Base-by-base conservation (phyloP, 1,284 basidiomycete genomes). In the Moesziomyces aphidis region DNA sequence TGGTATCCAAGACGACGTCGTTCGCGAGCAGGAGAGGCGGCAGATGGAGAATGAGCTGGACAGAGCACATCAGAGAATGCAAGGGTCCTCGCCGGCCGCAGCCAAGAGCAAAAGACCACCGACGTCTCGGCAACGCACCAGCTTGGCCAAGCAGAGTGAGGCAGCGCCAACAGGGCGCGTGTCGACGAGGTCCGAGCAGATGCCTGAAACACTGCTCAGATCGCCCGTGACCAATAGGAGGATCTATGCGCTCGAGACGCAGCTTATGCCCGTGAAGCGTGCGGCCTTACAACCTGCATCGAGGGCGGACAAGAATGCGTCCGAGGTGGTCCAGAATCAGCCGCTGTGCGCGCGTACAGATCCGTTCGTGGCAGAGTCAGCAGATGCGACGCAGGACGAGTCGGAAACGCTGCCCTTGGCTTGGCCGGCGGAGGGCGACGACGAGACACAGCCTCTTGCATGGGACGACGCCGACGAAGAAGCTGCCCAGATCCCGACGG, bases 171-270 rank as follows among this genome's bases (percentile, higher is more conserved):
- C 46, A 7, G 44, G 50, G 36, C 17, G n/a, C 21, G 13, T 19
- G 45, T 3, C 43, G 9, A n/a, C 23, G 22, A 36, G 10, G 36
- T n/a, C 31, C 3, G 31, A 34, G 13, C 31, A 34, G 13, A 34
- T 34, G 24, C 39, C 55, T 2, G 42, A 63, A 17, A 51, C 26
- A 1, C 49, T 63, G 44, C 21, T 63, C n/a, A 55, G 69, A 31
- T 66, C 69, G 10, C 73, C 73, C 0, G 58, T 23, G 51, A 60
- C 61, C n/a, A 68, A 69, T 15, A 56, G 73, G 21, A 59, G 65
- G 45, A 67, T 76, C 13, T 76, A 68, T 50, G 73, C 65, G 22
- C 54, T 76, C 7, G 73, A 76, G 44, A 76, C 73, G 23, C 73
- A 76, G 44, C 21, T 62, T 6, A 43, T 8, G 34, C 28, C 59